Conservation (phyloP, 305 asterid genomes). For the Plantago coronopus region DNA sequence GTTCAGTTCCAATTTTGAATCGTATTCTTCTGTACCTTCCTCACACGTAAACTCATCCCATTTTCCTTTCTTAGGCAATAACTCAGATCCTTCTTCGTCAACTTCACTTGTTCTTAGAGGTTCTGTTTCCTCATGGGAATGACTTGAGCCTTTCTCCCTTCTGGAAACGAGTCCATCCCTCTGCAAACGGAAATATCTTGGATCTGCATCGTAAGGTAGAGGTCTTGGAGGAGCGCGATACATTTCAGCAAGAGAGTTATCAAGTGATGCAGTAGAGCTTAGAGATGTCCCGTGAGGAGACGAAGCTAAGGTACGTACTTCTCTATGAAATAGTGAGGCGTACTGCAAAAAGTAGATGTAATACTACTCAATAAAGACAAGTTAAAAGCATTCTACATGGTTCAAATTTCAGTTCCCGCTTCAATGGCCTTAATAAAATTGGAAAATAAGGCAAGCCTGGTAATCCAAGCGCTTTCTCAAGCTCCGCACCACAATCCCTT, state of each 20-base stretch:
- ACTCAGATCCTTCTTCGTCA: slow-evolving; percentile 53
- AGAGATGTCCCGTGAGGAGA: slow-evolving; percentile 45
- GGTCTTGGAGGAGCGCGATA: slow-evolving; percentile 64
- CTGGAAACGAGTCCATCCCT: slow-evolving; percentile 54
- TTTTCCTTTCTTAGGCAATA: slow-evolving; percentile 51
- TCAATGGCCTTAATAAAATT: too few species aligned
- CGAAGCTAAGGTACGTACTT: slow-evolving; percentile 39
- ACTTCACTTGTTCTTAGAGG: slow-evolving; percentile 62
- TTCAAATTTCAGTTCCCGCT: too few species aligned
- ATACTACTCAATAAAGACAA: too few species aligned
- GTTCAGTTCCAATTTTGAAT: slow-evolving; percentile 57
- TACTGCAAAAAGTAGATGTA: slow-evolving; percentile 41
- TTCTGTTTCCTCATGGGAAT: slow-evolving; percentile 74
- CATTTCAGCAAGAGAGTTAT: slow-evolving; percentile 43
- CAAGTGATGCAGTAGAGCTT: slow-evolving; percentile 38
- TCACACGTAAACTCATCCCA: slow-evolving; percentile 62
- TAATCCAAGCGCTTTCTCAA: too few species aligned
- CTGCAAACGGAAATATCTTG: slow-evolving; percentile 47
- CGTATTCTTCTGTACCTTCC: slow-evolving; percentile 59
- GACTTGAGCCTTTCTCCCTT: slow-evolving; percentile 76
- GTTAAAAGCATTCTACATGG: too few species aligned
- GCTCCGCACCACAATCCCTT: too few species aligned
- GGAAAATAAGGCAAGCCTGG: too few species aligned
- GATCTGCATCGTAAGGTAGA: slow-evolving; percentile 58
- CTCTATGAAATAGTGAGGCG: slow-evolving; percentile 47